phyloP scores from a whole-genome alignment of 2,329 filamentous ascomycete species.

The Trichoderma lentiforme region DNA sequence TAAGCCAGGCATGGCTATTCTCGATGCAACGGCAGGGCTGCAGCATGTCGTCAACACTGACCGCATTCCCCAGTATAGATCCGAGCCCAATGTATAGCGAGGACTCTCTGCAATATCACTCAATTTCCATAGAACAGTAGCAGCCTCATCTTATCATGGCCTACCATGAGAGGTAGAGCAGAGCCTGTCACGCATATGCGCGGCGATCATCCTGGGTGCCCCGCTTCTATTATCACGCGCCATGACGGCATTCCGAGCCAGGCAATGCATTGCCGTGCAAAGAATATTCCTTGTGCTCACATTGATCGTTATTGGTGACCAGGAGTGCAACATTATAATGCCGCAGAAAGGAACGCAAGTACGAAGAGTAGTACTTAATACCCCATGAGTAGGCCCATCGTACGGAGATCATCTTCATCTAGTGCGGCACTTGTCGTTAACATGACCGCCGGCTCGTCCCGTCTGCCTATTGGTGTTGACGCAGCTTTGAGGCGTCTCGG shows the following conservation, averaged over 20 bases:
- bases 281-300: not conserved
- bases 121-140: not conserved
- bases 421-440: not conserved
- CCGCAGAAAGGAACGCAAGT: not conserved
- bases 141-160: not conserved
- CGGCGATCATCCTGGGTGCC: conserved; percentile 1
- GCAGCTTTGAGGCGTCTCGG: not conserved
- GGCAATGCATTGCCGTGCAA: not conserved
- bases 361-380: not conserved
- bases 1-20: not conserved
- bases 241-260: conserved; percentile 18
- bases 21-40: not conserved
- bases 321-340: not conserved
- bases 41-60: not conserved
- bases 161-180: not conserved
- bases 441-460: conserved; percentile 8
- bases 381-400: not conserved
- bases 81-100: not conserved
- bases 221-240: conserved; percentile 14
- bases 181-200: conserved; percentile 13
- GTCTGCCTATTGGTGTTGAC: not conserved
- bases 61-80: too few relatives aligned
- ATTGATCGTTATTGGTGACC: not conserved
- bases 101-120: not conserved
- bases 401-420: not conserved